phyloP scores from a whole-genome alignment of 108 stramenopile genomes.

The Skeletonema marinoi region DNA sequence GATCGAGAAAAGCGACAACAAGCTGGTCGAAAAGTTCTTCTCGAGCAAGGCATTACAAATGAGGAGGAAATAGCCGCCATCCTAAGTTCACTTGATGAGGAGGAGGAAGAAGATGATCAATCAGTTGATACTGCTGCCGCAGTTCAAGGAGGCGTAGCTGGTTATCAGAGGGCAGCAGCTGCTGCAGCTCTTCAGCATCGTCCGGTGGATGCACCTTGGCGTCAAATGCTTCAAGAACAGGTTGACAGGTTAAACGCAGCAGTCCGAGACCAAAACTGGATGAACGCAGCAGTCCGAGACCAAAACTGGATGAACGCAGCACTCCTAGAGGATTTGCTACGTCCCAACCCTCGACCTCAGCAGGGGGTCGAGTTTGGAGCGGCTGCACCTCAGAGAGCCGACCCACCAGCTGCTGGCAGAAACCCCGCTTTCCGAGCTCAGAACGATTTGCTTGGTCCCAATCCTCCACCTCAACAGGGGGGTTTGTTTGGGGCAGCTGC shows the following conservation, averaged over 20 bases:
- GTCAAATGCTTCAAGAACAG: too few relatives aligned
- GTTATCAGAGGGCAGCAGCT: not conserved
- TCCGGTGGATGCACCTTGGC: too few relatives aligned
- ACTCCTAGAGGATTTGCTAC: too few relatives aligned
- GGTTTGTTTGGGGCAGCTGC: not conserved
- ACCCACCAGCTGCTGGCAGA: not conserved
- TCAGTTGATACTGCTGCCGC: not conserved
- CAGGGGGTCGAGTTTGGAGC: not conserved
- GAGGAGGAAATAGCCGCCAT: constrained; percentile 21
- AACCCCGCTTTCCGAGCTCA: too few relatives aligned
- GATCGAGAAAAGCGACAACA: constrained; percentile 17
- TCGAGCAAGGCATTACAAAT: constrained; percentile 8
- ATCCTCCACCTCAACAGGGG: not conserved
- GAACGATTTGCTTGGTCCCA: not conserved
- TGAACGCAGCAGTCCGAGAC: too few relatives aligned
- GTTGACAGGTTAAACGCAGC: too few relatives aligned
- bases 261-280: too few relatives aligned
- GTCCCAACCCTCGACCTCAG: not conserved
- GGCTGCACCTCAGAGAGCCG: not conserved
- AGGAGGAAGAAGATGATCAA: not conserved
- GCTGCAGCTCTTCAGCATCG: too few relatives aligned
- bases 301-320: too few relatives aligned
- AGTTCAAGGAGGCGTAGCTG: not conserved
- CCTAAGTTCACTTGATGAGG: constrained; percentile 5
- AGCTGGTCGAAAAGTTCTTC: constrained; percentile 19